Evolutionary conservation across 495 filamentous ascomycete genomes (phyloP).

Genomic region (Penicillium antarcticum): DNA sequence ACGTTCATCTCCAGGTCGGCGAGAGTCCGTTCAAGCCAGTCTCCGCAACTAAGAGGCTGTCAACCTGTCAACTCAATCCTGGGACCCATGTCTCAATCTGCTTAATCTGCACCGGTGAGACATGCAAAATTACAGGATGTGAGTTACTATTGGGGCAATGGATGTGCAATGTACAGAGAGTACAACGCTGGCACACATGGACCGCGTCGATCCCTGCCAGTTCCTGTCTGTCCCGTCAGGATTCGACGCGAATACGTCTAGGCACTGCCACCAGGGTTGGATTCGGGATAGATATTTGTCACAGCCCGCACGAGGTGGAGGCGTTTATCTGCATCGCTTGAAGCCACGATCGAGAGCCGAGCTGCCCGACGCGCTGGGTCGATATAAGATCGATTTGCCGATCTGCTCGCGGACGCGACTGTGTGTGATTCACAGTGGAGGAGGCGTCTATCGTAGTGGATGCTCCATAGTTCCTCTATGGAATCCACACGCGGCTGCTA

Average conservation of each 20-base stretch:
- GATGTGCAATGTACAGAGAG: no score
- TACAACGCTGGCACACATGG: background rate
- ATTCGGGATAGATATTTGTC: slow-evolving; percentile 12
- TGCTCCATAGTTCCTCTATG: slow-evolving; percentile 9
- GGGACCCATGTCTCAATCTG: background rate
- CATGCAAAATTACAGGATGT: background rate
- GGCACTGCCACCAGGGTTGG: background rate
- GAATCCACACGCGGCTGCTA: background rate
- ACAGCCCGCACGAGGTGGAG: slow-evolving; percentile 2
- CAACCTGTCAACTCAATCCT: background rate
- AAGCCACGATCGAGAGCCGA: slow-evolving; percentile 8
- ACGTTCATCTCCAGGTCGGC: no score
- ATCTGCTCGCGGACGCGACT: slow-evolving; percentile 3
- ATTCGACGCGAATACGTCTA: background rate
- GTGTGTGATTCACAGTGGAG: background rate
- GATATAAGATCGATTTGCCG: slow-evolving; percentile 16
- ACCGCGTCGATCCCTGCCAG: slow-evolving; percentile 4
- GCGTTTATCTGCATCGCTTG: background rate
- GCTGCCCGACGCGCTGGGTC: slow-evolving; percentile 5
- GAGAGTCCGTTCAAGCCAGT: no score
- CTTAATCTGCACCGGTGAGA: background rate
- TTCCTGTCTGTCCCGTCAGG: background rate
- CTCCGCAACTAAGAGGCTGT: background rate
- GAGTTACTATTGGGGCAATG: background rate
- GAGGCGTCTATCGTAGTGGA: background rate